Evolutionary conservation across 768 basidiomycete species (phyloP).

Genomic region (Suillus cothurnatus): DNA sequence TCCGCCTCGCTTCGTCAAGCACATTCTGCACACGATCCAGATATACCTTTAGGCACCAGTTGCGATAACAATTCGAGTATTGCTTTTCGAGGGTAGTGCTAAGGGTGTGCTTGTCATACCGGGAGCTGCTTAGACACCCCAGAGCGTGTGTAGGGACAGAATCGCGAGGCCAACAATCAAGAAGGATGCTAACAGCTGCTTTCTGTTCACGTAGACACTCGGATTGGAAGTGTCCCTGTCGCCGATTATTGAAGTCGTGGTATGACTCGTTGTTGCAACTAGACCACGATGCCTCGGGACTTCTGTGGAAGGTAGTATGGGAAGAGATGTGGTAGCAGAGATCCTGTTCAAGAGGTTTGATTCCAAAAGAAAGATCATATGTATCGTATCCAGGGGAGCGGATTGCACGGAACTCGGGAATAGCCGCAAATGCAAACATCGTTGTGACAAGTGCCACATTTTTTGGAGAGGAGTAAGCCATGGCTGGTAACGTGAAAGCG

Average conservation of each 20-base stretch:
- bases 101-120: conserved; percentile 10
- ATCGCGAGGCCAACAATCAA: conserved; percentile 19
- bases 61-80: conserved; percentile 21
- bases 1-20: conserved; percentile 1
- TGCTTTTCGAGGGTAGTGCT: background rate
- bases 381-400: conserved; percentile 12
- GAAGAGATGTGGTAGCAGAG: conserved; percentile 4
- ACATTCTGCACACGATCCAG: conserved; percentile 16
- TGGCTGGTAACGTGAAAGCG: conserved; percentile 32
- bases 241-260: background rate
- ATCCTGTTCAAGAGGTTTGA: background rate
- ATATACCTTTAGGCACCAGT: conserved; percentile 14
- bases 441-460: conserved; percentile 23
- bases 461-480: conserved; percentile 28
- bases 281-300: conserved; percentile 12
- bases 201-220: background rate
- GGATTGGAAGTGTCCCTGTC: background rate
- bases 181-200: background rate
- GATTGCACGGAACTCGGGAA: conserved; percentile 13
- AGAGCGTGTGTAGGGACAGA: conserved; percentile 2
- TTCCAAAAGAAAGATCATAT: conserved; percentile 14
- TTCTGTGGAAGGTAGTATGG: conserved; percentile 1
- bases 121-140: background rate
- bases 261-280: background rate
- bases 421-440: conserved; percentile 31